Conservation (phyloP, 805 yeast genomes). For the Yamadazyma sp. region DNA sequence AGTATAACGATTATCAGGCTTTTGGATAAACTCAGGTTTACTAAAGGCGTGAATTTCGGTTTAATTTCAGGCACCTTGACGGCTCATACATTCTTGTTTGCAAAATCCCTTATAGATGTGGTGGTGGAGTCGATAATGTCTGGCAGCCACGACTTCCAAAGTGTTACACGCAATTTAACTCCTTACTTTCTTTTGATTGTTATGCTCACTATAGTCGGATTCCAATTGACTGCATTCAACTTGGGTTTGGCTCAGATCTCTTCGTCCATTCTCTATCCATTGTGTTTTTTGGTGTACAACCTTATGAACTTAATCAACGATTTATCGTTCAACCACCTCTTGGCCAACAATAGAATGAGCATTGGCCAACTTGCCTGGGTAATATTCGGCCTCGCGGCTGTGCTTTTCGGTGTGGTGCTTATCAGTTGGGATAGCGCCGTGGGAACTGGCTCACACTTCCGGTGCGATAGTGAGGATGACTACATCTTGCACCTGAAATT, state of each 20-base stretch:
- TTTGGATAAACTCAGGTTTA: conserved; percentile 26
- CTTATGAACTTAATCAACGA: conserved; percentile 52
- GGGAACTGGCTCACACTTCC: conserved; percentile 2
- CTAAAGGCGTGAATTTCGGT: conserved; percentile 66
- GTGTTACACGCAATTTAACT: conserved; percentile 23
- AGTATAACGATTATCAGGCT: conserved; percentile 11
- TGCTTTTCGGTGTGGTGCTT: conserved; percentile 65
- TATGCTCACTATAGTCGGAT: conserved; percentile 63
- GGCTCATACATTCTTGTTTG: conserved; percentile 81
- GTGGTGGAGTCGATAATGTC: conserved; percentile 45
- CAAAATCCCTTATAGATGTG: conserved; percentile 80
- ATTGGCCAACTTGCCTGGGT: conserved; percentile 52
- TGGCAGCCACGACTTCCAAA: conserved; percentile 22
- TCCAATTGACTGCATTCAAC: conserved; percentile 73
- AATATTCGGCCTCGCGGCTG: conserved; percentile 47
- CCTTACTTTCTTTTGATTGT: conserved; percentile 46
- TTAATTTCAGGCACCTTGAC: conserved; percentile 72
- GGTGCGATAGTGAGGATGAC: conserved; percentile 14
- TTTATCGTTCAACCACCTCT: conserved; percentile 58
- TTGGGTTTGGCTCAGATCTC: conserved; percentile 67
- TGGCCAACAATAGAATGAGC: conserved; percentile 40
- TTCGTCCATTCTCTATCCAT: conserved; percentile 78
- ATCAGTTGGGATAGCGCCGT: conserved; percentile 55
- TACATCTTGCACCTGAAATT: conserved; percentile 17
- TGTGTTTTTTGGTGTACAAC: conserved; percentile 83